Evolutionary conservation across 2,329 filamentous ascomycete species (phyloP).

Genomic region (Paecilomyces fulvus): DNA sequence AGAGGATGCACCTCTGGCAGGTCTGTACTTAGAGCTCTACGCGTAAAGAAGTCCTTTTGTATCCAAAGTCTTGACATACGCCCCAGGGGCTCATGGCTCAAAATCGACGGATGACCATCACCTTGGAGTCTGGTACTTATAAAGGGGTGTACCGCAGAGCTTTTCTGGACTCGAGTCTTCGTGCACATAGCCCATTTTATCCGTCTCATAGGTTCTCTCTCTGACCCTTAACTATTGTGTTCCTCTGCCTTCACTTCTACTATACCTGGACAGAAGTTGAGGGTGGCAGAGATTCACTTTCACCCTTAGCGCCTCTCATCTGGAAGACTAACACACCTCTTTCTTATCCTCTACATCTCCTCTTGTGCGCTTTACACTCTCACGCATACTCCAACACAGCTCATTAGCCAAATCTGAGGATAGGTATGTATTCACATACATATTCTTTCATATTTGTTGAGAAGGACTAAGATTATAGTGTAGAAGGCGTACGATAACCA

Average conservation of each 20-base stretch:
- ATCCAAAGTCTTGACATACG: neutral
- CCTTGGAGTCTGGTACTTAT: neutral
- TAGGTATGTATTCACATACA: neutral
- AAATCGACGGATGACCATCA: neutral
- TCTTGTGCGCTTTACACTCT: neutral
- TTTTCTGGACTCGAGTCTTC: neutral
- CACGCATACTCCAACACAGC: neutral
- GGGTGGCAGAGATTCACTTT: neutral
- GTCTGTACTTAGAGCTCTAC: neutral
- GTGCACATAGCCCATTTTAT: neutral
- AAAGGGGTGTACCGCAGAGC: neutral
- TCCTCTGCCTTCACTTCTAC: neutral
- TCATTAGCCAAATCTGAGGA: neutral
- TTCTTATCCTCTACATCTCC: neutral
- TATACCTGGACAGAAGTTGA: neutral
- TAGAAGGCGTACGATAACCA: no score
- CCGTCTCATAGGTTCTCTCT: neutral
- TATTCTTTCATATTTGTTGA: neutral
- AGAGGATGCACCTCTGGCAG: neutral
- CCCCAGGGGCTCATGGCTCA: neutral
- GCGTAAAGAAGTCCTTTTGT: neutral
- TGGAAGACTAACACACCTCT: neutral
- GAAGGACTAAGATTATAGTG: neutral
- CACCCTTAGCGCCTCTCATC: neutral
- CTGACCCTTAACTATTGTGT: neutral